These are phyloP conservation scores for Nicotiana knightiana DNA, from an alignment of 257 asterid genomes.

Conservation along the genomic window DNA sequence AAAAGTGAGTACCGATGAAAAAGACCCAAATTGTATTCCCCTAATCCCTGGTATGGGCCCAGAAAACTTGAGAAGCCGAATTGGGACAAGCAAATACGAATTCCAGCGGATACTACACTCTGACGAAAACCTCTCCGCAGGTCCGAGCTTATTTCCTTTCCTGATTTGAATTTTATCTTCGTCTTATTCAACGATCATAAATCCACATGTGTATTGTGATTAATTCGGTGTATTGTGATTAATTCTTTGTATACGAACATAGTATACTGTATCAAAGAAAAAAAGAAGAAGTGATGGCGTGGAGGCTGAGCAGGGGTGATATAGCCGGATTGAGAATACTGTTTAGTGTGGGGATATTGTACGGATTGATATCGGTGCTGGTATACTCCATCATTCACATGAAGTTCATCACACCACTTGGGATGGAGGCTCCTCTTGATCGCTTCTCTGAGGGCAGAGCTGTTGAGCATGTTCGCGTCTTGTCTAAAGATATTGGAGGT, in stretches of 20 bases:
- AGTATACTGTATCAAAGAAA: not conserved
- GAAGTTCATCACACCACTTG: slow-evolving; percentile 81
- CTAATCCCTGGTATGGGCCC: not conserved
- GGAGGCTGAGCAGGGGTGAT: slow-evolving; percentile 56
- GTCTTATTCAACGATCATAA: not conserved
- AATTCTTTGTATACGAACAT: not conserved
- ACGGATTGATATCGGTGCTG: slow-evolving; percentile 45
- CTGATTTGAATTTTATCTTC: not conserved
- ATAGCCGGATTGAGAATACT: slow-evolving; percentile 64
- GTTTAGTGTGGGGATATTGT: slow-evolving; percentile 39
- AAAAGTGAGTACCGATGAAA: too few species aligned
- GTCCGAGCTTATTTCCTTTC: not conserved
- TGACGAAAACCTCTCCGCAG: not conserved
- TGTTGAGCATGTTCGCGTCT: slow-evolving; percentile 82
- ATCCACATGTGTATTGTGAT: not conserved
- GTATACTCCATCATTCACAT: slow-evolving; percentile 53
- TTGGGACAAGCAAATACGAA: not conserved
- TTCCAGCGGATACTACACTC: not conserved
- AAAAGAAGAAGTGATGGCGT: not conserved
- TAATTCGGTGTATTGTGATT: not conserved
- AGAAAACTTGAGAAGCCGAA: not conserved
- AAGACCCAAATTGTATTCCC: too few species aligned
- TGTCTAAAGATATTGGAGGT: slow-evolving; percentile 81
- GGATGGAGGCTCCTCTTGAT: slow-evolving; percentile 69
- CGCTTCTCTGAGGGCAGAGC: slow-evolving; percentile 95